phyloP scores from a whole-genome alignment of 2,329 filamentous ascomycete genomes.

The Colletotrichum agaves region DNA sequence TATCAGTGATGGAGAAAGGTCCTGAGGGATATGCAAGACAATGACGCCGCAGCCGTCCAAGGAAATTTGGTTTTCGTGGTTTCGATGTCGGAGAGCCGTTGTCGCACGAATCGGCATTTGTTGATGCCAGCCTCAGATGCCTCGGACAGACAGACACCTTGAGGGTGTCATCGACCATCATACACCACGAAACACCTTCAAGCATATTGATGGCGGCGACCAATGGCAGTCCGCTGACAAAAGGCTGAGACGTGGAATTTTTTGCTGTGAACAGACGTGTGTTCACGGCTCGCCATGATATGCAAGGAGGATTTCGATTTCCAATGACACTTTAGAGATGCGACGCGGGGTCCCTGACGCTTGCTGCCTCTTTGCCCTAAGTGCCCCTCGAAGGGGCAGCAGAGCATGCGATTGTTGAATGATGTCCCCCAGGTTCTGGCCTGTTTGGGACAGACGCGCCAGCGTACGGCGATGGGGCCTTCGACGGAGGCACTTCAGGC shows the following conservation, averaged over 20 bases:
- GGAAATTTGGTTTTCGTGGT: background rate
- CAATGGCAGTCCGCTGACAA: constrained; percentile 28
- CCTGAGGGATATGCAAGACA: constrained; percentile 12
- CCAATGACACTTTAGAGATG: constrained; percentile 24
- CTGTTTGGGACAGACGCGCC: constrained; percentile 31
- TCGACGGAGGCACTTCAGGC: constrained; percentile 28
- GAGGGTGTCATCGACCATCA: background rate
- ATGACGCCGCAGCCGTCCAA: constrained; percentile 19
- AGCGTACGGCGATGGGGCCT: constrained; percentile 10
- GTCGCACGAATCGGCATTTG: constrained; percentile 13
- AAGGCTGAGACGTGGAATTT: background rate
- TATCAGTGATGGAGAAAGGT: constrained; percentile 32
- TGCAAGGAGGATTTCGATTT: constrained; percentile 21
- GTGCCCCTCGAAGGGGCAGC: constrained; percentile 10
- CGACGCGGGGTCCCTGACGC: constrained; percentile 5
- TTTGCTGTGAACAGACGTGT: background rate
- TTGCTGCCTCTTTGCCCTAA: background rate
- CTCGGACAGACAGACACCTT: background rate
- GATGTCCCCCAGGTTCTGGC: constrained; percentile 31
- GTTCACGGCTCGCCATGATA: constrained; percentile 10
- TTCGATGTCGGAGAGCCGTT: constrained; percentile 13
- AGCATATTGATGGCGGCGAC: background rate
- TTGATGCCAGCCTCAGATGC: background rate
- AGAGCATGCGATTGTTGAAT: constrained; percentile 30
- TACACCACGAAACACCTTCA: too few relatives aligned